Evolutionary conservation across 2,329 filamentous ascomycete genomes (phyloP).

Genomic region (Fusarium cyanostomum): DNA sequence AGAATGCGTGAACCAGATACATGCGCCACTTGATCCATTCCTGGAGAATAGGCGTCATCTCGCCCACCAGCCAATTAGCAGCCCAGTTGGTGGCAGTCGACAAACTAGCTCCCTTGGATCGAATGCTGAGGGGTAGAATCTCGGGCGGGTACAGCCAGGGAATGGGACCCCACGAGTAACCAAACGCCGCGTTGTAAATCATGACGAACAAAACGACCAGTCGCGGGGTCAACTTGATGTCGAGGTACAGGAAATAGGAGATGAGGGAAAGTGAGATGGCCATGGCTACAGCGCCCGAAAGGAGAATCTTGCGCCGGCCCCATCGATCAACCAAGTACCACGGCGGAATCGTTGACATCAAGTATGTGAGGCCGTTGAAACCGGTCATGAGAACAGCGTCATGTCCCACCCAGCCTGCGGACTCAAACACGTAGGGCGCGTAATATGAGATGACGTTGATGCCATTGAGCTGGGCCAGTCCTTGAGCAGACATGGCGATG

Average conservation of each 20-base stretch:
- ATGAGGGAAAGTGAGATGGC: constrained; percentile 86
- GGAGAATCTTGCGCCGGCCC: constrained; percentile 87
- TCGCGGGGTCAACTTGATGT: constrained; percentile 79
- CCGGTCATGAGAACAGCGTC: constrained; percentile 96
- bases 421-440: constrained; percentile 94
- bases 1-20: constrained; percentile 95
- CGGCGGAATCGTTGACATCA: constrained; percentile 90
- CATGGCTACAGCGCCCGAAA: constrained; percentile 92
- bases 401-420: constrained; percentile 93
- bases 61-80: constrained; percentile 96
- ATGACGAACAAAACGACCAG: constrained; percentile 95
- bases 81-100: constrained; percentile 98
- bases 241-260: constrained; percentile 94
- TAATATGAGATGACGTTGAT: constrained; percentile 99
- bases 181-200: constrained; percentile 98
- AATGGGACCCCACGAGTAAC: constrained; percentile 94
- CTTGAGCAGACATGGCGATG: constrained; percentile 98
- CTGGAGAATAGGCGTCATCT: constrained; percentile 93
- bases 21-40: constrained; percentile 92
- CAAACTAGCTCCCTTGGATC: constrained; percentile 95
- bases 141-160: constrained; percentile 99
- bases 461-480: constrained; percentile 93
- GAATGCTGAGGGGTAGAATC: constrained; percentile 94
- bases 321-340: constrained; percentile 97
- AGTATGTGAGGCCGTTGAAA: constrained; percentile 90